Evolutionary conservation across 148 eudicot genomes (phyloP).

Genomic region (Arbutus unedo): DNA sequence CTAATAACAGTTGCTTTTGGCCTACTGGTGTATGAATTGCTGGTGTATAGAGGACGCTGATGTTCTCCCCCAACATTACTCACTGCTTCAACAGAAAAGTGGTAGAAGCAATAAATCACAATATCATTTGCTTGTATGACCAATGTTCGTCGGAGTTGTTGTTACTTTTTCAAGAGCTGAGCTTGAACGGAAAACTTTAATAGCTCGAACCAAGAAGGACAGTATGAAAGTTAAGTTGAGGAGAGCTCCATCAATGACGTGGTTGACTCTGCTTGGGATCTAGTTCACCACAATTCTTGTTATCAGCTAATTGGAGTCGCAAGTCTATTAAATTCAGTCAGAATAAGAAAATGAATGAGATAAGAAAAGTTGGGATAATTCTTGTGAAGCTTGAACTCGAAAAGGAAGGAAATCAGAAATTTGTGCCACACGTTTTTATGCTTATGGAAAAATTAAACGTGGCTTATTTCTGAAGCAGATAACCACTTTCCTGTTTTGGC

Average conservation of each 20-base stretch:
- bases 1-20: background rate
- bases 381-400: background rate
- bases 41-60: background rate
- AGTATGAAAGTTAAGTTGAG: background rate
- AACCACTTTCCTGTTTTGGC: constrained; percentile 6
- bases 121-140: background rate
- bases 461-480: background rate
- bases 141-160: background rate
- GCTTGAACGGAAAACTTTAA: background rate
- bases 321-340: background rate
- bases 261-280: background rate
- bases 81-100: background rate
- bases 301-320: background rate
- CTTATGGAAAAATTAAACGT: background rate
- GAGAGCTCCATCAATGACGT: background rate
- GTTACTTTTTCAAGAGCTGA: background rate
- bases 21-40: background rate
- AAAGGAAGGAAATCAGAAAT: background rate
- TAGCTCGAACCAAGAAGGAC: background rate
- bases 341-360: background rate
- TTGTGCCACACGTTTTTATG: background rate
- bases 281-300: background rate
- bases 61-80: background rate
- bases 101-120: background rate
- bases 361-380: background rate